Evolutionary conservation across 768 basidiomycete genomes (phyloP), one percentile per base, ranked within the genome.

Genomic region (Boletus sp.): DNA sequence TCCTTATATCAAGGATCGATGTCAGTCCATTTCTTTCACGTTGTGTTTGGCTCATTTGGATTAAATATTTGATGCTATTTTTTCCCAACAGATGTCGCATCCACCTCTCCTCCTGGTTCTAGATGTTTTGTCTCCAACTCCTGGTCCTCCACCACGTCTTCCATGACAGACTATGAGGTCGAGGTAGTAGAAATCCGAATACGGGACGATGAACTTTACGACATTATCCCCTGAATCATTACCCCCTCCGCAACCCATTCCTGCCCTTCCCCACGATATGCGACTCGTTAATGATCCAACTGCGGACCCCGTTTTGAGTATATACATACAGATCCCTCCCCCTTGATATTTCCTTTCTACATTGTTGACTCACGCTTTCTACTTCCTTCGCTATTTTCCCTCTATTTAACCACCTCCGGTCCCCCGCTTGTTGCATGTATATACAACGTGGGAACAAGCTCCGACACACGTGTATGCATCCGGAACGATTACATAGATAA

Each of bases 131-230:
- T 84, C 63, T 84, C 84, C 53, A 82, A 83, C 47, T 87, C 87
- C 40, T 79, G 81, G 37, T 84, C 87, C 13, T 85, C 87, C 47
- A 81, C 80, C 45, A 82, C 82, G 68, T 81, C 83, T 42, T 81
- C 81, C 50, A 70, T 88, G 58, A 82, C 80, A 57, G 87, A 89
- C 62, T 90, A 88, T 60, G 88, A 91, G 66, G 84, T 92, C 55
- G 90, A 93, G 70, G 90, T 92, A 35, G 90, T 89, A 61, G 88
- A 91, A 74, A 93, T 93, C 69, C 80, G 90, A 55, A 88, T 93
- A 55, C 77, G 80, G 58, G 90, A 90, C 63, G 87, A 82, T 47
- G 90, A 93, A 62, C 74, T 91, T 47, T 80, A 84, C 68, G 80
- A 83, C 55, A 86, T 92, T 67, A 88, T 92, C 68, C 90, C 85